These are phyloP conservation scores for Clitocybe nebularis DNA, from an alignment of 1,284 basidiomycete genomes.

Conservation along the genomic window DNA sequence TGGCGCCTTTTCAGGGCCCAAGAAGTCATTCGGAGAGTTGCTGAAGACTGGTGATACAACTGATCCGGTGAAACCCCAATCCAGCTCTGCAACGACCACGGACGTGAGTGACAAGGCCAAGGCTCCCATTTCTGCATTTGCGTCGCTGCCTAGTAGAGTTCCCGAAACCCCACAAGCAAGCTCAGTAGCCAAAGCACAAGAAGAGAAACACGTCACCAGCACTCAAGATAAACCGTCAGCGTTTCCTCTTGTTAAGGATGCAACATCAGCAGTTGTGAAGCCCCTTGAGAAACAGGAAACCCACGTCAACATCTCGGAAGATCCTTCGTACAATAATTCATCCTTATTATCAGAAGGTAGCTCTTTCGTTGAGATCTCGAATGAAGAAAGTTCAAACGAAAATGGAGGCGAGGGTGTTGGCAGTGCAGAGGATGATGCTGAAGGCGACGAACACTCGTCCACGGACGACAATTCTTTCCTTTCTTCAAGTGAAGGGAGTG, in stretches of 20 bases:
- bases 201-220: neutral
- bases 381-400: slow-evolving; percentile 10
- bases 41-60: slow-evolving; percentile 26
- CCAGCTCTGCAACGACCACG: neutral
- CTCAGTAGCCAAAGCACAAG: neutral
- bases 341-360: slow-evolving; percentile 31
- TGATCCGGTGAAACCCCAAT: slow-evolving; percentile 13
- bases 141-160: neutral
- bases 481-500: slow-evolving; percentile 11
- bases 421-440: slow-evolving; percentile 16
- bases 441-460: slow-evolving; percentile 11
- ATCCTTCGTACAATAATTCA: slow-evolving; percentile 27
- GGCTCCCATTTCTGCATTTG: slow-evolving; percentile 6
- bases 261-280: neutral
- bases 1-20: slow-evolving; percentile 32
- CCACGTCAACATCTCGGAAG: slow-evolving; percentile 12
- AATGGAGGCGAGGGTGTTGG: slow-evolving; percentile 1
- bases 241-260: neutral
- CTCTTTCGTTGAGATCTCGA: slow-evolving; percentile 35
- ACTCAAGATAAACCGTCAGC: neutral
- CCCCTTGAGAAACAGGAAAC: slow-evolving; percentile 9
- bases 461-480: neutral
- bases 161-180: neutral
- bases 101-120: slow-evolving; percentile 6
- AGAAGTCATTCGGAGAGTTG: slow-evolving; percentile 39